These are phyloP conservation scores for Acanthamoeba triangularis DNA, from an alignment of 208 protist genomes.

Conservation along the genomic window DNA sequence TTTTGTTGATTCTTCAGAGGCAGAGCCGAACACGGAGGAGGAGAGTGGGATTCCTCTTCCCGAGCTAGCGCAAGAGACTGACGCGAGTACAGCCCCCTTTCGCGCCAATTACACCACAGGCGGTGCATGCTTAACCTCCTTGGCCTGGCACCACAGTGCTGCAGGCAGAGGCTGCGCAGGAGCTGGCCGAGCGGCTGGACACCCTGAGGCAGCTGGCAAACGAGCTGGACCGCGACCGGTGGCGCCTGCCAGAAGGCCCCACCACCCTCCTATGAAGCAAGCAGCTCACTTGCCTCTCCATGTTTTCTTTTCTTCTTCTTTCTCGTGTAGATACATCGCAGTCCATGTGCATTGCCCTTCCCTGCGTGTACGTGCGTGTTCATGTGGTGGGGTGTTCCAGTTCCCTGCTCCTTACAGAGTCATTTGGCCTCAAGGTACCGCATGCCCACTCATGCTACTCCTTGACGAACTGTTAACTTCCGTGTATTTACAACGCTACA, in stretches of 20 bases:
- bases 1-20: background rate
- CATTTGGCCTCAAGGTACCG: no score
- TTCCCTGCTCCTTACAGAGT: no score
- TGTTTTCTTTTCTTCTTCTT: background rate
- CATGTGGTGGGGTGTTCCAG: no score
- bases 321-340: background rate
- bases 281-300: no score
- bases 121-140: no score
- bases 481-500: background rate
- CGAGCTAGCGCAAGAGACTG: background rate
- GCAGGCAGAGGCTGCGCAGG: background rate
- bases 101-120: background rate
- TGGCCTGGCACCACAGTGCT: no score
- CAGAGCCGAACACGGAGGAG: background rate
- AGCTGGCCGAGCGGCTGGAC: background rate
- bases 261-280: background rate
- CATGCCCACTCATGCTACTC: no score
- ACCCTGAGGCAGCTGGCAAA: slow-evolving; percentile 2
- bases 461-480: no score
- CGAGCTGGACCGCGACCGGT: slow-evolving; percentile 26
- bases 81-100: background rate
- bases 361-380: no score
- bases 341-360: no score
- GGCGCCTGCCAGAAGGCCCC: background rate
- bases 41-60: background rate